Evolutionary conservation across 2,329 filamentous ascomycete genomes (phyloP), one percentile per base, ranked within the genome.

Genomic region (Ophiosphaerella narmari): DNA sequence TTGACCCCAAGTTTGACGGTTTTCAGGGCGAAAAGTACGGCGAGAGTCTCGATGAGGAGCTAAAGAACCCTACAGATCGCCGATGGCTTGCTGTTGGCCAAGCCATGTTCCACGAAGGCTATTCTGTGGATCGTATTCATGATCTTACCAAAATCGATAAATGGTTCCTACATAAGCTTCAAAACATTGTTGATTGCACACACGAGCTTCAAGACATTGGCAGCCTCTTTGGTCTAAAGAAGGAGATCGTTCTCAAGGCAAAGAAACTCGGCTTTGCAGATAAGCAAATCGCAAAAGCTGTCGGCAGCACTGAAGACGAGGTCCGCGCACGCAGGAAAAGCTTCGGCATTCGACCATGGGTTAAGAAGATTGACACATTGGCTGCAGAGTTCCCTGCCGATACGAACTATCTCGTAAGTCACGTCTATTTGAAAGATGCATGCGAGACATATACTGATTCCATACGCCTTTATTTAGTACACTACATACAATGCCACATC

Each of bases 191-290:
- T 44, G 85, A 97, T 75, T 92, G 89, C 79, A 90, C 89, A 52
- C 86, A 85, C 60, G 90, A 96, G 73, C 85, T 99, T 55, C 85
- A 96, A 78, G 85, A 88, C 29, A 86, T 91, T 53, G 92, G 91
- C 61, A 89, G 86, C 67, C 82, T 99, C 39, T 86, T 89, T 66
- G 89, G 86, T 47, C 78, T 99, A 56, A 93, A 92, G 80, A 89
- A 92, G 76, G 92, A 96, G 68, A 85, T 94, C 54, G 80, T 99
- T 68, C 76, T 90, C 61, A 92, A 90, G 79, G 89, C 94, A 46
- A 99, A 99, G 86, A 96, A 97, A 81, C 83, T 96, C 75, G 94
- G 94, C 59, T 99, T 99, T 83, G 96, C 90, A 46, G 94, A 99
- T 74, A 90, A 87, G 78, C 94, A 99, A 78, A 97, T 99, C 66